These are phyloP conservation scores for Beauveria sp. DNA, from an alignment of 2,329 filamentous ascomycete genomes.

Conservation along the genomic window DNA sequence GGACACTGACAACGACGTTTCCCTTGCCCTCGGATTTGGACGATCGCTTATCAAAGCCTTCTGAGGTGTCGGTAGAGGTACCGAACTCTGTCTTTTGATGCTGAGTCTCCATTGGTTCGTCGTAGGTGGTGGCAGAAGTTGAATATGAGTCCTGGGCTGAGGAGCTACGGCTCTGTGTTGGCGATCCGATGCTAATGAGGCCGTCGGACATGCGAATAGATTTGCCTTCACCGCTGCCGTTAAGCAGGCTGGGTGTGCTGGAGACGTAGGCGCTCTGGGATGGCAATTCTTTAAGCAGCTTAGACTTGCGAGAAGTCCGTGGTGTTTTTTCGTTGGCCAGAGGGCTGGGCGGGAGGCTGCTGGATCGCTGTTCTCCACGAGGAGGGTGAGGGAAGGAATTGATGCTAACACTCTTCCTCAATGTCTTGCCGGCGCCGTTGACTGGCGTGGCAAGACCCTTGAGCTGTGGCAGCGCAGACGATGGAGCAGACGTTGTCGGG, in stretches of 20 bases:
- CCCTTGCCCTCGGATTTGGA: slow-evolving; percentile 71
- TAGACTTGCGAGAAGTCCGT: slow-evolving; percentile 42
- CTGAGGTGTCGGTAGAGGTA: slow-evolving; percentile 21
- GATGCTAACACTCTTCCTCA: slow-evolving; percentile 87
- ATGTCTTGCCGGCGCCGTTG: slow-evolving; percentile 55
- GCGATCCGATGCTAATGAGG: slow-evolving; percentile 69
- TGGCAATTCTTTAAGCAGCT: slow-evolving; percentile 47
- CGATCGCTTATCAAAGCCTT: slow-evolving; percentile 34
- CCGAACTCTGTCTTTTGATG: slow-evolving; percentile 23
- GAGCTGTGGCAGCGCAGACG: slow-evolving; percentile 47
- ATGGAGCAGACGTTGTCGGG: slow-evolving; percentile 46
- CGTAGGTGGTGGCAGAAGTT: slow-evolving; percentile 81
- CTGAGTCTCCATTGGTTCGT: slow-evolving; percentile 59
- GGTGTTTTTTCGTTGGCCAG: slow-evolving; percentile 43
- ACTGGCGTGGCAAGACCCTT: slow-evolving; percentile 44
- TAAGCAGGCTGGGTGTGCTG: slow-evolving; percentile 65
- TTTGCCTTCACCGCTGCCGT: slow-evolving; percentile 70
- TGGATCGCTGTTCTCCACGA: slow-evolving; percentile 50
- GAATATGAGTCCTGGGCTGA: slow-evolving; percentile 90
- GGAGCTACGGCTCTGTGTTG: slow-evolving; percentile 81
- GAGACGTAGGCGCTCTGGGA: slow-evolving; percentile 37
- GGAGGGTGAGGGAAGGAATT: slow-evolving; percentile 90
- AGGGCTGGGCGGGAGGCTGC: slow-evolving; percentile 56
- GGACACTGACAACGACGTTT: slow-evolving; percentile 91
- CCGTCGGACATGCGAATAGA: slow-evolving; percentile 67